These are phyloP conservation scores for Corinectria fuckeliana DNA, from an alignment of 2,329 filamentous ascomycete genomes.

Conservation along the genomic window DNA sequence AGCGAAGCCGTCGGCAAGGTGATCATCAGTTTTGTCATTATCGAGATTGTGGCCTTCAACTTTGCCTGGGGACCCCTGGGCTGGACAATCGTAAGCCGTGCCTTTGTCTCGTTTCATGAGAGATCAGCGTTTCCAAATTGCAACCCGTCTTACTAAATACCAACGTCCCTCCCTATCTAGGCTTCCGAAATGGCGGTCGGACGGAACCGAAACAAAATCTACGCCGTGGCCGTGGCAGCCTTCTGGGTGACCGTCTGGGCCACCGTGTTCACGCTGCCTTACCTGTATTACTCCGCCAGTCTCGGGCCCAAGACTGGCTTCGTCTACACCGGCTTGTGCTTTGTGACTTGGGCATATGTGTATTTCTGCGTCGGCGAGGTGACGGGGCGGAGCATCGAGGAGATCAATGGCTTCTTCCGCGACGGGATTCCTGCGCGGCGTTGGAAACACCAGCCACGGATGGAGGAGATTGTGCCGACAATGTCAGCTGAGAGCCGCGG, in stretches of 20 bases:
- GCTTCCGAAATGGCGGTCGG: constrained; percentile 56
- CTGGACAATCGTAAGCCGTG: constrained; percentile 45
- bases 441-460: constrained; percentile 36
- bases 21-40: constrained; percentile 50
- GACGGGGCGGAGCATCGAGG: constrained; percentile 38
- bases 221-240: constrained; percentile 45
- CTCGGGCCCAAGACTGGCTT: constrained; percentile 49
- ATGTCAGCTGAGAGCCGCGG: not conserved
- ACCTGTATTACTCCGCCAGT: constrained; percentile 48
- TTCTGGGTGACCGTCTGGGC: constrained; percentile 53
- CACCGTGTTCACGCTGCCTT: constrained; percentile 48
- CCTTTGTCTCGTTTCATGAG: not conserved
- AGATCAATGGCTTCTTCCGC: constrained; percentile 39
- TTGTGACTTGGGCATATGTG: constrained; percentile 45
- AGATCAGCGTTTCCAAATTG: not conserved
- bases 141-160: not conserved
- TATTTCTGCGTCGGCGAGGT: constrained; percentile 46
- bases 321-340: constrained; percentile 44
- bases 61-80: constrained; percentile 50
- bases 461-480: constrained; percentile 1
- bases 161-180: too few relatives aligned
- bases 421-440: constrained; percentile 36
- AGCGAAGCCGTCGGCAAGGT: constrained; percentile 44
- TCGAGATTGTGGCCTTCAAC: constrained; percentile 53
- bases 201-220: constrained; percentile 47